Conservation (phyloP, 306 rosid genomes). For the cucumber (Cucumis sativus) region Cucumber_9930_V3 NC_026657.2:3806001-3806500, state of each 20-base stretch:
- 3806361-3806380: slow-evolving; percentile 23
- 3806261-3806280: neutral
- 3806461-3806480: neutral
- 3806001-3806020: neutral
- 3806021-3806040: neutral
- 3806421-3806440: neutral
- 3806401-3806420: slow-evolving; percentile 2
- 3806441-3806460: neutral
- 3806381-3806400: slow-evolving; percentile 5
- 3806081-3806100: neutral
- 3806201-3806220: neutral
- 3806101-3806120: neutral
- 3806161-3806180: slow-evolving; percentile 8
- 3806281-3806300: neutral
- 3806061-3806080: neutral
- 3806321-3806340: slow-evolving; percentile 23
- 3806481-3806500: slow-evolving; percentile 21
- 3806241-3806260: neutral
- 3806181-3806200: neutral
- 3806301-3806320: neutral
- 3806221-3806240: neutral
- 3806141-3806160: slow-evolving; percentile 2
- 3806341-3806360: slow-evolving; percentile 38
- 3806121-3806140: neutral
- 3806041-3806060: neutral